A percentile compares a stretch with the other conserved stretches of the same genome.
Evolutionary conservation across 208 protist species (phyloP).

Genomic region (Leishmania lainsoni): DNA sequence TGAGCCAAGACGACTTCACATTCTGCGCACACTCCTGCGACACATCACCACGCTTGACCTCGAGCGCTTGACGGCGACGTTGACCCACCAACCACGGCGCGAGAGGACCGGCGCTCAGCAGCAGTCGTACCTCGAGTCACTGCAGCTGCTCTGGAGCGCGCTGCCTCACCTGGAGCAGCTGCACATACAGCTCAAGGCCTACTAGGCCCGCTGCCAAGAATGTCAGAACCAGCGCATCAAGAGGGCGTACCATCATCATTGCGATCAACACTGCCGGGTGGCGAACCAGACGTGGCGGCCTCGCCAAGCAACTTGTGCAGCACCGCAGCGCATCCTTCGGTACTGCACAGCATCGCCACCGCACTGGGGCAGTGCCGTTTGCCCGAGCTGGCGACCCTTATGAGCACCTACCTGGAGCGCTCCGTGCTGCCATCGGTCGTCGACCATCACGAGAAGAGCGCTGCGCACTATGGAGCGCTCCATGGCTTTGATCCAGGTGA

Average conservation of each 20-base stretch:
- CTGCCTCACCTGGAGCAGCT: slow-evolving; percentile 30
- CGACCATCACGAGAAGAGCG: slow-evolving; percentile 19
- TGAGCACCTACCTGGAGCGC: slow-evolving; percentile 45
- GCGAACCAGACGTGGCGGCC: neutral
- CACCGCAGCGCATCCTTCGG: slow-evolving; percentile 20
- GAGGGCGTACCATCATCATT: neutral
- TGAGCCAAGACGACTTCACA: slow-evolving; percentile 37
- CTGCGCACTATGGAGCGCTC: neutral
- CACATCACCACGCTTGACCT: slow-evolving; percentile 39
- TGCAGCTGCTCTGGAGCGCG: slow-evolving; percentile 43
- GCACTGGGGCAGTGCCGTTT: slow-evolving; percentile 51
- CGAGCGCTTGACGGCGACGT: slow-evolving; percentile 40
- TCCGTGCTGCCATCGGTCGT: slow-evolving; percentile 30
- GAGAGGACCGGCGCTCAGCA: slow-evolving; percentile 12
- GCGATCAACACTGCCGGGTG: neutral
- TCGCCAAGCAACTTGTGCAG: neutral
- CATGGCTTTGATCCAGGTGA: neutral
- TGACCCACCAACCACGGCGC: slow-evolving; percentile 28
- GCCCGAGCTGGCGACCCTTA: slow-evolving; percentile 35
- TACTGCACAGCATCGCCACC: slow-evolving; percentile 49
- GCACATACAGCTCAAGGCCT: slow-evolving; percentile 20
- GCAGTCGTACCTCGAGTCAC: slow-evolving; percentile 31
- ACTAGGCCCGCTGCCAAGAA: slow-evolving; percentile 3
- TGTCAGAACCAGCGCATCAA: neutral
- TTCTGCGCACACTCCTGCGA: slow-evolving; percentile 26